These are phyloP conservation scores for Priceomyces medius DNA, from an alignment of 805 yeast species.

Conservation along the genomic window DNA sequence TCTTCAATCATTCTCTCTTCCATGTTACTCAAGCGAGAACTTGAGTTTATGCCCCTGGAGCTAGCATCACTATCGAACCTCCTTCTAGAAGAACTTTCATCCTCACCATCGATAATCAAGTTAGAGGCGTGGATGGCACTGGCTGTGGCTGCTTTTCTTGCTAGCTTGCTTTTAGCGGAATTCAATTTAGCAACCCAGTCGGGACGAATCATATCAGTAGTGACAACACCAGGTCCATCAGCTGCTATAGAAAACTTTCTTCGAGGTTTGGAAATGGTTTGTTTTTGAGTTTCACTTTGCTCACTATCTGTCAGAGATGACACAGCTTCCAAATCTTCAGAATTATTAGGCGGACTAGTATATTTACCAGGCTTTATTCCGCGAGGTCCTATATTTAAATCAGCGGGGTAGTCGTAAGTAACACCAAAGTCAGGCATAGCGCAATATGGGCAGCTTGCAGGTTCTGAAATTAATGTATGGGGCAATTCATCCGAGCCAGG, in stretches of 20 bases:
- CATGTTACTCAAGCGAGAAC: constrained; percentile 19
- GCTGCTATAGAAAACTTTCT: constrained; percentile 57
- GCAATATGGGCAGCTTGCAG: constrained; percentile 92
- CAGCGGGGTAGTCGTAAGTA: constrained; percentile 64
- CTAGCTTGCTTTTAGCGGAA: constrained; percentile 72
- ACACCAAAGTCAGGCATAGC: constrained; percentile 85
- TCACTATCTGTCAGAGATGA: neutral
- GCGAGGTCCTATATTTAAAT: constrained; percentile 54
- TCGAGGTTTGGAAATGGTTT: constrained; percentile 8
- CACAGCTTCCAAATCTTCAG: constrained; percentile 5
- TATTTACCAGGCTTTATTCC: constrained; percentile 53
- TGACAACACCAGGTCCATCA: constrained; percentile 65
- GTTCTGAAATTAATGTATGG: constrained; percentile 74
- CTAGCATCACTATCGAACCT: constrained; percentile 14
- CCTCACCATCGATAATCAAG: constrained; percentile 45
- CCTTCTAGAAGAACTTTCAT: constrained; percentile 8
- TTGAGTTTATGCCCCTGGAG: constrained; percentile 13
- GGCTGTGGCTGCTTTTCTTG: constrained; percentile 89
- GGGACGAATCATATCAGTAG: constrained; percentile 83
- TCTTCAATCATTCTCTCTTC: constrained; percentile 81
- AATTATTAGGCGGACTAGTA: constrained; percentile 12
- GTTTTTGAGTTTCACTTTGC: neutral
- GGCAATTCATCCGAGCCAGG: constrained; percentile 42
- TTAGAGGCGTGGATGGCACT: constrained; percentile 90
- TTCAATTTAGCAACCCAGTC: constrained; percentile 83